Base-by-base conservation (phyloP, 441 rosid genomes). In the Gossypium aridum region DNA sequence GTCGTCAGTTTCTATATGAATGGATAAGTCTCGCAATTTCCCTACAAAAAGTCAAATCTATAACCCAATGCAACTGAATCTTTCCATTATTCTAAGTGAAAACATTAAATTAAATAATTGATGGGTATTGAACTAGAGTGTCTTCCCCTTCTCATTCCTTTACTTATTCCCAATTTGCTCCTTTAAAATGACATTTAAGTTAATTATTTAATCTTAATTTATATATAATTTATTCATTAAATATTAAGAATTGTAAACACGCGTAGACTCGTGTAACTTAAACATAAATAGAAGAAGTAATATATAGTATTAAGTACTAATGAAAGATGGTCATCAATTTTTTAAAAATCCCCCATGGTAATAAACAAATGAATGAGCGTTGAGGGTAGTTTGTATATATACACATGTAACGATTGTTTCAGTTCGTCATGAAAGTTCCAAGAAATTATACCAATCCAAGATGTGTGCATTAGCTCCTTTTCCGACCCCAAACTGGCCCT, bases 371-470 rank as follows among this genome's bases (percentile, higher is more conserved):
- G 2, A 26, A 34, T 10, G 17, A 8, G 14, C 51, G 1, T 14
- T 47, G 71, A 25, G 56, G 57, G 57, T 47, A 47, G 57, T 14
- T 68, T 49, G 59, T 68, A 49, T 68, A 49, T 68, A 68, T 25
- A n/a, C 60, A 68, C 6, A 67, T 23, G 57, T 47, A 12, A n/a
- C 26, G 25, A 25, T 49, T 55, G 51, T 49, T 68, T 68, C 60
- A 49, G 8, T 68, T 7, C 26, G 43, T 25, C 31, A 68, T 8
- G 22, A 49, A 67, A 67, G 57, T 47, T 67, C 13, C 37, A 47
- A 6, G 13, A 49, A 68, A 3, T 68, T 25, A 8, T 2, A 49
- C 39, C 22, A 23, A 3, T 14, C 43, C 20, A 49, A 49, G 7
- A 25, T 68, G 72, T 68, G 43, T n/a, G 57, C 72, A 1, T 47